These are phyloP conservation scores for Dendrobium chrysotoxum DNA, from an alignment of 106 monocot genomes.

Conservation along the genomic window DNA sequence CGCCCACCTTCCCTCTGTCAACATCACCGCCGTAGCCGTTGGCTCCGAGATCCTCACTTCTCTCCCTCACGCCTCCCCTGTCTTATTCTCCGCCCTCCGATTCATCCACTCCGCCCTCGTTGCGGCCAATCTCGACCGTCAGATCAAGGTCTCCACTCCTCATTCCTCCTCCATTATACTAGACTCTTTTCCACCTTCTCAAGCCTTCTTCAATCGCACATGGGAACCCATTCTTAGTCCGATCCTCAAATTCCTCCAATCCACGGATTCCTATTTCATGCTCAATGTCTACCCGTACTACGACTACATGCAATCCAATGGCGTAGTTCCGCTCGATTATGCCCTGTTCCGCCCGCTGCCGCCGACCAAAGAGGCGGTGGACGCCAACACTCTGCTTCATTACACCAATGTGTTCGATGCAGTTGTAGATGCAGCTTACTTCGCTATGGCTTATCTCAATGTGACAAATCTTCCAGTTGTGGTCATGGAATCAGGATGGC, in stretches of 20 bases:
- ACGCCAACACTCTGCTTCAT: conserved; percentile 90
- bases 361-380: conserved; percentile 95
- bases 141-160: conserved; percentile 81
- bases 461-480: conserved; percentile 77
- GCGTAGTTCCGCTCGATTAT: conserved; percentile 90
- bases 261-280: conserved; percentile 66
- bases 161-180: conserved; percentile 90
- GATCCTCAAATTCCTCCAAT: conserved; percentile 82
- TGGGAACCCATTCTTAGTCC: conserved; percentile 65
- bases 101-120: conserved; percentile 93
- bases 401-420: conserved; percentile 99
- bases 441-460: conserved; percentile 90
- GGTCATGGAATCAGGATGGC: conserved; percentile 95
- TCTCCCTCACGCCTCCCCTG: conserved; percentile 83
- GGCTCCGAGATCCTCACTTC: conserved; percentile 82
- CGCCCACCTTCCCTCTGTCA: conserved; percentile 77
- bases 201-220: conserved; percentile 95
- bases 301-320: conserved; percentile 89
- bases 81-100: conserved; percentile 64
- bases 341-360: conserved; percentile 93
- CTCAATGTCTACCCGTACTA: conserved; percentile 99
- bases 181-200: conserved; percentile 94
- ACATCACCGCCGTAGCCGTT: conserved; percentile 76
- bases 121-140: conserved; percentile 70
- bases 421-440: conserved; percentile 86